phyloP scores from a whole-genome alignment of 2,329 filamentous ascomycete genomes.

The Fusarium agapanthi region DNA sequence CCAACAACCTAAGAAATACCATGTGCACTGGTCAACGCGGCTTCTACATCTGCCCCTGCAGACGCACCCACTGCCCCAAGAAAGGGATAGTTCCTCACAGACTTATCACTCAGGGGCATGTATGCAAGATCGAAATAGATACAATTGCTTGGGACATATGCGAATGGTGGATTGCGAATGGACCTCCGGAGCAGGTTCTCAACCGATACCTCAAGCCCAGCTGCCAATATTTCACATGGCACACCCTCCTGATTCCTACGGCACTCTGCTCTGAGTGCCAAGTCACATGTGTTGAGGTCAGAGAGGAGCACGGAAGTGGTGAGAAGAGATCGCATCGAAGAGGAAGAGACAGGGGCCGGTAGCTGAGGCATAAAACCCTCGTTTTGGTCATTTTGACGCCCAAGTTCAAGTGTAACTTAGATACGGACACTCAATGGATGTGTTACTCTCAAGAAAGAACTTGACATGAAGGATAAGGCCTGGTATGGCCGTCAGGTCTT shows the following conservation, averaged over 20 bases:
- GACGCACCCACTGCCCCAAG: constrained; percentile 31
- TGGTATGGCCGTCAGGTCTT: not conserved
- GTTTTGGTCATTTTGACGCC: not conserved
- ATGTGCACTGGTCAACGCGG: constrained; percentile 43
- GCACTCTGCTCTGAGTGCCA: constrained; percentile 28
- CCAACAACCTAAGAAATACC: not conserved
- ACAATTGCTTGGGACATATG: constrained; percentile 40
- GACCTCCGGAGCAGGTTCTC: constrained; percentile 40
- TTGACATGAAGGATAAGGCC: not conserved
- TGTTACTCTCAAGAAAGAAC: not conserved
- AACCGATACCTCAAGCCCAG: constrained; percentile 40
- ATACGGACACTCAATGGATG: not conserved
- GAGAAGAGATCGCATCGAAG: constrained; percentile 4
- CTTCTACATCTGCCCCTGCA: constrained; percentile 39
- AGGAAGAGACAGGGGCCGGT: not conserved
- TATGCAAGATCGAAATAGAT: constrained; percentile 32
- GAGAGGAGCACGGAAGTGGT: not conserved
- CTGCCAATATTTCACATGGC: constrained; percentile 37
- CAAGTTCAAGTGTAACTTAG: not conserved
- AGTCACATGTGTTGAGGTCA: constrained; percentile 12
- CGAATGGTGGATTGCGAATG: constrained; percentile 40
- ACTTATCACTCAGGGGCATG: constrained; percentile 31
- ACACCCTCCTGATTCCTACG: constrained; percentile 27
- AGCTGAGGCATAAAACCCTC: not conserved
- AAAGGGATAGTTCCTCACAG: constrained; percentile 27